These are phyloP conservation scores for Erysimum pusillum DNA, from an alignment of 441 rosid genomes.

Conservation along the genomic window DNA sequence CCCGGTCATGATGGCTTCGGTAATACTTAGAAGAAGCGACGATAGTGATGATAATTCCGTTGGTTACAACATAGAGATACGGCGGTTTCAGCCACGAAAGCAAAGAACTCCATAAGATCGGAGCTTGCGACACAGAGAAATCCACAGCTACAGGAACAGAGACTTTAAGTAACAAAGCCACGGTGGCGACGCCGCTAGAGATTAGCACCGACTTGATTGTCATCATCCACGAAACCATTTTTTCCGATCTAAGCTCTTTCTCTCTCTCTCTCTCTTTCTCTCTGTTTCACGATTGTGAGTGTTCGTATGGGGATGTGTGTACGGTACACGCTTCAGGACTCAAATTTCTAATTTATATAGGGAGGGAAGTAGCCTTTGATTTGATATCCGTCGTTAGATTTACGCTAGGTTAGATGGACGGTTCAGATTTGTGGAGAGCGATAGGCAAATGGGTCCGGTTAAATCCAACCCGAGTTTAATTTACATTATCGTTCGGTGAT, in stretches of 20 bases:
- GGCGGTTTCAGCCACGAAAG: slow-evolving; percentile 78
- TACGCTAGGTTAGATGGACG: slow-evolving; percentile 25
- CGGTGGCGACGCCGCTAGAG: slow-evolving; percentile 51
- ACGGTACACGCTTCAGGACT: slow-evolving; percentile 22
- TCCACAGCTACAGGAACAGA: slow-evolving; percentile 57
- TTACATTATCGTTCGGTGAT: slow-evolving; percentile 23
- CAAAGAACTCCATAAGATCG: slow-evolving; percentile 60
- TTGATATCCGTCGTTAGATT: slow-evolving; percentile 36
- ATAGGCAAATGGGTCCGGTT: slow-evolving; percentile 30
- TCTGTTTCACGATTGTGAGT: slow-evolving; percentile 10
- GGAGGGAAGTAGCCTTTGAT: slow-evolving; percentile 20
- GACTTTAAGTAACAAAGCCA: slow-evolving; percentile 52
- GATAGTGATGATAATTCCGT: slow-evolving; percentile 72
- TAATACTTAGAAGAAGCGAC: slow-evolving; percentile 67
- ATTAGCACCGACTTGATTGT: slow-evolving; percentile 55
- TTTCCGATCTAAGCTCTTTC: slow-evolving; percentile 7
- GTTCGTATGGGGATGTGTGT: slow-evolving; percentile 37
- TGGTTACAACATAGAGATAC: slow-evolving; percentile 68
- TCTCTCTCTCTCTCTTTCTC: background rate
- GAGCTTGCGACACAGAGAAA: slow-evolving; percentile 57
- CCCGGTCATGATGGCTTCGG: slow-evolving; percentile 3
- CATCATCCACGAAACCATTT: slow-evolving; percentile 59
- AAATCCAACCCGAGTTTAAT: background rate
- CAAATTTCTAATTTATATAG: slow-evolving; percentile 30
- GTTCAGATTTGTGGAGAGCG: background rate